A percentile compares a stretch with the other conserved stretches of the same genome.
These are phyloP conservation scores for Cucumis cinereus DNA, from an alignment of 306 rosid genomes.

Conservation along the genomic window DNA sequence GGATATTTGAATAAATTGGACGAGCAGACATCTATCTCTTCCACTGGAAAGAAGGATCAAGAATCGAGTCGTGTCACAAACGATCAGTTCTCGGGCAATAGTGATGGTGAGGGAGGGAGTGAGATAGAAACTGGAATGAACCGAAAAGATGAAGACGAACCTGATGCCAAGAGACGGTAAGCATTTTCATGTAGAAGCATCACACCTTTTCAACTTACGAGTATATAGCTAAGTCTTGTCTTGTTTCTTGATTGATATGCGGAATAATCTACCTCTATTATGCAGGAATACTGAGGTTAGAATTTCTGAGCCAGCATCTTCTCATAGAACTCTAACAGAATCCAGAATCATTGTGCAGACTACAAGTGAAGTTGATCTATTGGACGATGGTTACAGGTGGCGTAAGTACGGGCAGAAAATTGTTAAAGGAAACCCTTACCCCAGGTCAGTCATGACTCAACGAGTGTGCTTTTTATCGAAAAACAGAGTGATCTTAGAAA, in stretches of 20 bases:
- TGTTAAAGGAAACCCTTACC: conserved; percentile 80
- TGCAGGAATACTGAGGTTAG: conserved; percentile 44
- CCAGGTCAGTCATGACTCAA: conserved; percentile 32
- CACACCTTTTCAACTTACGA: neutral
- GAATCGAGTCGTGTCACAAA: conserved; percentile 48
- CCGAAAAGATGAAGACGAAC: conserved; percentile 47
- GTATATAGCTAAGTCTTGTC: neutral
- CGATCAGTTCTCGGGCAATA: conserved; percentile 38
- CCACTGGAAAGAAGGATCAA: conserved; percentile 27
- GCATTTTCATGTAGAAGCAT: neutral
- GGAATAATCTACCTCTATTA: neutral
- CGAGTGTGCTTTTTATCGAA: neutral
- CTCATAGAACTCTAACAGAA: conserved; percentile 65
- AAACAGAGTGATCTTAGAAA: neutral
- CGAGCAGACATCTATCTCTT: conserved; percentile 10
- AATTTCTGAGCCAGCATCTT: conserved; percentile 37
- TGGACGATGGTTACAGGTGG: conserved; percentile 87
- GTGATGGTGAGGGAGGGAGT: conserved; percentile 62
- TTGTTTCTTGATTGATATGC: conserved; percentile 5
- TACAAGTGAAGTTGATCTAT: conserved; percentile 73
- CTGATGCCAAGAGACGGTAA: conserved; percentile 58
- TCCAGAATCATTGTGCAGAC: conserved; percentile 82
- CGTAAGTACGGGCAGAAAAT: conserved; percentile 79
- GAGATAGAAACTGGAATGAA: conserved; percentile 35
- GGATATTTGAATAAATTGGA: conserved; percentile 19